These are phyloP conservation scores for Plasmopara viticola DNA, from an alignment of 352 stramenopile genomes.

Conservation along the genomic window DNA sequence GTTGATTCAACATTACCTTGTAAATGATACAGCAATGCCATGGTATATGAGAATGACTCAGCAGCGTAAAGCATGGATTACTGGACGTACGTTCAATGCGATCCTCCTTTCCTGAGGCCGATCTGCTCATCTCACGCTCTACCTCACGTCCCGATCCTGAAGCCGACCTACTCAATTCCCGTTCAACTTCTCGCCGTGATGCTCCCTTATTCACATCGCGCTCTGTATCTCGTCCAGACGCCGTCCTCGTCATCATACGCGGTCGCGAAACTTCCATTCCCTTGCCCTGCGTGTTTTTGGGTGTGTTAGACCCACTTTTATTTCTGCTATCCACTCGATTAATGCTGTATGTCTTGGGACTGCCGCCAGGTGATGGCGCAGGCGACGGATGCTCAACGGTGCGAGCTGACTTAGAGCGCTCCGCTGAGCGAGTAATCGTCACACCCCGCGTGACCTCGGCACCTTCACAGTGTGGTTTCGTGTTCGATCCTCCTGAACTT, in stretches of 20 bases:
- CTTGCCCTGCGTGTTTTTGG: conserved; percentile 40
- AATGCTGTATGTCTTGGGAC: conserved; percentile 40
- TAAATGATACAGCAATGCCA: background rate
- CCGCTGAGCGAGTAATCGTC: conserved; percentile 47
- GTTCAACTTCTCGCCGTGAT: conserved; percentile 33
- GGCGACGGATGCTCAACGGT: conserved; percentile 36
- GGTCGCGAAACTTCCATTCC: conserved; percentile 74
- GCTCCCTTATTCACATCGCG: conserved; percentile 19
- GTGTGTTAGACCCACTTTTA: conserved; percentile 25
- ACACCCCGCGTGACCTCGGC: conserved; percentile 45
- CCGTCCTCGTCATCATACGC: conserved; percentile 58
- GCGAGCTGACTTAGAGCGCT: conserved; percentile 49
- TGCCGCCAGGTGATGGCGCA: conserved; percentile 24
- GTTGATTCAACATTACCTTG: conserved; percentile 26
- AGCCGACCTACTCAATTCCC: conserved; percentile 45
- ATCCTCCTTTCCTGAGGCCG: conserved; percentile 31
- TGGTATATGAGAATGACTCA: background rate
- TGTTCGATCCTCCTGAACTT: conserved; percentile 27
- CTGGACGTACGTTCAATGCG: conserved; percentile 22
- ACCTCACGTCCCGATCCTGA: conserved; percentile 37
- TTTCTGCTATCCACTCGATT: conserved; percentile 60
- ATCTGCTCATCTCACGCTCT: conserved; percentile 26
- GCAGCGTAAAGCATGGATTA: conserved; percentile 1
- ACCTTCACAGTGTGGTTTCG: conserved; percentile 21
- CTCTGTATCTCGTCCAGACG: conserved; percentile 37